Conservation (phyloP, 2,329 filamentous ascomycete species). For the Diaporthe caulivora region DNA sequence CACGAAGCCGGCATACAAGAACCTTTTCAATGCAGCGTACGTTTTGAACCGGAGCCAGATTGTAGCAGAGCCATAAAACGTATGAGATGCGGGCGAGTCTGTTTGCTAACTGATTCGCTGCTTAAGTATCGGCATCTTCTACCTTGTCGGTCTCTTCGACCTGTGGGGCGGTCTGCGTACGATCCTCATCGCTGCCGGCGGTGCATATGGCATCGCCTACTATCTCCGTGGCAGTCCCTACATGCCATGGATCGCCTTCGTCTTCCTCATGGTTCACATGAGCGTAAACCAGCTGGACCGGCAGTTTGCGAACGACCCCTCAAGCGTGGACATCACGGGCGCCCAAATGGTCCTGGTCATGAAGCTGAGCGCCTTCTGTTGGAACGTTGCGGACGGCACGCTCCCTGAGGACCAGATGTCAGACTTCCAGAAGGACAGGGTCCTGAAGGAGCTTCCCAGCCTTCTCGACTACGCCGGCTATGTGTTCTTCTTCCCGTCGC, state of each 20-base stretch:
- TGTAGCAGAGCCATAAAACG: not conserved
- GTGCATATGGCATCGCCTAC: conserved; percentile 85
- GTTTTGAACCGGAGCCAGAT: conserved; percentile 36
- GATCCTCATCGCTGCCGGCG: conserved; percentile 81
- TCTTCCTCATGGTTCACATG: conserved; percentile 96
- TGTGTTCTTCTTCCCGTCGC: conserved; percentile 92
- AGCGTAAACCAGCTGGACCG: conserved; percentile 89
- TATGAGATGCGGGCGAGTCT: not conserved
- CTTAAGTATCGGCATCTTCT: conserved; percentile 84
- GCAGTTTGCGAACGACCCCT: conserved; percentile 76
- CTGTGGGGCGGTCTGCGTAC: conserved; percentile 89
- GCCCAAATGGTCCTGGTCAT: conserved; percentile 99
- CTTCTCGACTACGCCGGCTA: conserved; percentile 89
- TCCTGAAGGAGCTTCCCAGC: conserved; percentile 79
- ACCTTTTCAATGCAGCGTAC: conserved; percentile 85
- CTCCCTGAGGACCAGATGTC: conserved; percentile 84
- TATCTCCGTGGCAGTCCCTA: conserved; percentile 84
- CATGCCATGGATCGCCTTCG: conserved; percentile 98
- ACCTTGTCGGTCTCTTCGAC: conserved; percentile 92
- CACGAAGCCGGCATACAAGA: conserved; percentile 84
- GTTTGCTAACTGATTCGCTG: not conserved
- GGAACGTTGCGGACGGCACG: conserved; percentile 95
- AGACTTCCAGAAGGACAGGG: conserved; percentile 86
- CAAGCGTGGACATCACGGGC: conserved; percentile 86
- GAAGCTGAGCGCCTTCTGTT: conserved; percentile 97